Base-by-base conservation (phyloP, 1,284 basidiomycete species). In the Austroboletus novae-zelandiae region DNA sequence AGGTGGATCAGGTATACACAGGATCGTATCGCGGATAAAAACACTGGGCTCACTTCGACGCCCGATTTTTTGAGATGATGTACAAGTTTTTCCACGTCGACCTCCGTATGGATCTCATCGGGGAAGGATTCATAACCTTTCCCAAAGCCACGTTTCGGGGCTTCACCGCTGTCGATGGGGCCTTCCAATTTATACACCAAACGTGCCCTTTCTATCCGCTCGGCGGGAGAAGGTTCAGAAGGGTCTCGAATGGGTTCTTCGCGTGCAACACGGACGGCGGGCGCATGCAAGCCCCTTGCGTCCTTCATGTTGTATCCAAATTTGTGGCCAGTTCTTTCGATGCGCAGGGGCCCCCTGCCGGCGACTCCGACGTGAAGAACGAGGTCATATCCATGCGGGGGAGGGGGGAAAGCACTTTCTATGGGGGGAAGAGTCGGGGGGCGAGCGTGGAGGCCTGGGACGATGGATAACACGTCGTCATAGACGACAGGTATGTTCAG, bases 351-450 rank as follows among this genome's bases (percentile, higher is more conserved):
- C 0, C 86, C 87, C 13, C 81, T 74, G 8, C 80, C 79, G 2
- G 84, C 85, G 13, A 84, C 80, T 9, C 87, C 86, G 34, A 89
- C 72, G 59, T 89, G 86, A 57, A 89, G 77, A 44, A 89, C 77
- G 54, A 89, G 80, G 61, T 89, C 86, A 59, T 84, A 89, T n/a
- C 84, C 84, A 44, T 70, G 71, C 20, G 70, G 64, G 2, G 84
- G 84, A 37, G 71, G 50, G 11, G 71, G 62, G 18, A 69, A 68
- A 1, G 64, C 48, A 37, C 72, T 66, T 15, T 64, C 64, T 32
- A 66, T 52, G 29, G 60, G 42, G 6, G 83, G 83, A 9, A 88
- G 69, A 18, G 74, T 57, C 8, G 86, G 86, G 0, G 87, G 86
- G 6, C 77, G 73, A 14, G 75, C 69, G 61, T 89, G 83, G 29